Evolutionary conservation across 306 rosid species (phyloP), one percentile per base, ranked within the genome.

Genomic region (Citrullus colocynthis): DNA sequence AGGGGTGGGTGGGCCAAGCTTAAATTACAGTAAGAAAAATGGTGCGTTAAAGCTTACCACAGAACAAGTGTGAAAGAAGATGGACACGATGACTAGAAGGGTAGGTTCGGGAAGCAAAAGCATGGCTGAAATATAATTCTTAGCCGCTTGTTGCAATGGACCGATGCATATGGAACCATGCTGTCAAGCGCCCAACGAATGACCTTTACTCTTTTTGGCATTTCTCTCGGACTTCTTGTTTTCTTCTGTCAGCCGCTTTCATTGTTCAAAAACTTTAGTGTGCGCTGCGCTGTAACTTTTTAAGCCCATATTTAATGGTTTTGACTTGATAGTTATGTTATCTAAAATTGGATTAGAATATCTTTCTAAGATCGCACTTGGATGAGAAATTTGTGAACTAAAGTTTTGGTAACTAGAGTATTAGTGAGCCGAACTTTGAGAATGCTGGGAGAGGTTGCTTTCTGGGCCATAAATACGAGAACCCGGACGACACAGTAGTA

Each of bases 151-250:
- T 76, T 84, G 57, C 24, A n/a, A 60, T 84, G 91, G 88, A 80
- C 75, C 76, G 79, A 41, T 57, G 86, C 77, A 73, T 24, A 32
- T 74, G 63, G 78, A 67, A 55, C 28, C 65, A 48, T 44, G 42
- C 32, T 64, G 81, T 74, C 52, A 79, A 77, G 55, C 30, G 65
- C 42, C 58, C 77, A 49, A 28, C 60, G 30, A 79, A 73, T 76
- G 80, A 69, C 70, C 55, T 30, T 57, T 17, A 61, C 9, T 45
- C 85, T 79, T 88, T 89, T 91, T 90, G 92, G 88, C 90, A 81
- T 84, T 78, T 86, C 85, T 59, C 45, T 67, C 11, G 30, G 54
- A 20, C 49, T 32, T 41, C 52, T 83, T 80, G 75, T 74, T 81
- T 57, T 77, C 65, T 78, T 82, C 56, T 55, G 54, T 7, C 36